Conservation (phyloP, 2,329 filamentous ascomycete genomes). For the Penicillium verrucosum region DNA sequence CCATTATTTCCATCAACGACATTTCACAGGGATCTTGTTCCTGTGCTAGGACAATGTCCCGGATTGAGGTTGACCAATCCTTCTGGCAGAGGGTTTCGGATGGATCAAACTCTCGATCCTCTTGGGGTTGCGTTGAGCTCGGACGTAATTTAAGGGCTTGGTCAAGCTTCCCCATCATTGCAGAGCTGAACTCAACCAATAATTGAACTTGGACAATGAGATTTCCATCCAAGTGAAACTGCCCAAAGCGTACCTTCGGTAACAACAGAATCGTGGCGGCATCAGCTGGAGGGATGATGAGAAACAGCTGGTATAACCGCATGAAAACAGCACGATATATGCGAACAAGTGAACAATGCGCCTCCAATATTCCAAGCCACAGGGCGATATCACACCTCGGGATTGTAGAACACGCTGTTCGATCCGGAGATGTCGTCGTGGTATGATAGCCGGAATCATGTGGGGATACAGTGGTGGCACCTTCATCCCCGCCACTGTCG, state of each 20-base stretch:
- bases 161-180: conserved; percentile 14
- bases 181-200: conserved; percentile 13
- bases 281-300: conserved; percentile 14
- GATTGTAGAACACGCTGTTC: not conserved
- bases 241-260: conserved; percentile 9
- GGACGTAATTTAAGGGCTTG: conserved; percentile 4
- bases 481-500: not conserved
- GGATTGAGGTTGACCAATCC: conserved; percentile 6
- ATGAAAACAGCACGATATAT: conserved; percentile 17
- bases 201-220: conserved; percentile 9
- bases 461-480: conserved; percentile 3
- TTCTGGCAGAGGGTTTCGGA: not conserved
- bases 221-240: conserved; percentile 10
- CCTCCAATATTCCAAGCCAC: conserved; percentile 14
- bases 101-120: not conserved
- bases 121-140: not conserved
- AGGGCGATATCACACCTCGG: conserved; percentile 3
- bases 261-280: conserved; percentile 11
- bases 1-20: conserved; percentile 17
- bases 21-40: conserved; percentile 8
- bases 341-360: conserved; percentile 15
- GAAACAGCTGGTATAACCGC: conserved; percentile 17
- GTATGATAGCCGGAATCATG: conserved; percentile 14
- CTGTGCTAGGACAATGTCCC: conserved; percentile 13
- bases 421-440: not conserved